These are phyloP conservation scores for Gaultheria prostrata DNA, from an alignment of 148 eudicot species.

Conservation along the genomic window DNA sequence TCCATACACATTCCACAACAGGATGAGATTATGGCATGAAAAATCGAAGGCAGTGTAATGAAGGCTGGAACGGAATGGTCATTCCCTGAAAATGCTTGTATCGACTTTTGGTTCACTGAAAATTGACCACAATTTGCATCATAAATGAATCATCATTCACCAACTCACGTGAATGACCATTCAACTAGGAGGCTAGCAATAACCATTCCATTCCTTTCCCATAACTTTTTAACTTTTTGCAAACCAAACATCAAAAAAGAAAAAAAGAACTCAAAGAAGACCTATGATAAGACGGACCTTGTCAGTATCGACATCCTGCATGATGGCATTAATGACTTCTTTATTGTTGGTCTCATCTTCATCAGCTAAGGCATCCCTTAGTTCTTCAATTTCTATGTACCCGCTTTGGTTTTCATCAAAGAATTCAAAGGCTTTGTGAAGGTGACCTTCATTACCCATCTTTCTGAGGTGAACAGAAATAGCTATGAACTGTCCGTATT, in stretches of 20 bases:
- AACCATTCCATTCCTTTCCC: neutral
- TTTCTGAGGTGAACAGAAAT: conserved; percentile 66
- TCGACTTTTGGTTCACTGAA: neutral
- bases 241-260: conserved; percentile 39
- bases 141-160: neutral
- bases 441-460: conserved; percentile 81
- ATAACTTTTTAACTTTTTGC: neutral
- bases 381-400: conserved; percentile 74
- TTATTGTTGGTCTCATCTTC: conserved; percentile 48
- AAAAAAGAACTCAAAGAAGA: neutral
- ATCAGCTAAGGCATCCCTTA: conserved; percentile 60
- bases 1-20: neutral
- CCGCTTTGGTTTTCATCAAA: conserved; percentile 68
- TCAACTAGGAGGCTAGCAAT: neutral
- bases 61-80: neutral
- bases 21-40: neutral
- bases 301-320: conserved; percentile 82
- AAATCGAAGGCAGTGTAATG: neutral
- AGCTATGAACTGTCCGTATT: conserved; percentile 72
- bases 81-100: neutral
- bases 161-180: neutral
- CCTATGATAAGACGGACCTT: conserved; percentile 39
- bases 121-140: neutral
- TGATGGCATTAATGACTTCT: conserved; percentile 69
- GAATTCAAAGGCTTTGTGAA: conserved; percentile 65